Percentiles rank a stretch among this genome's conserved stretches.
Conservation (phyloP, 2,329 filamentous ascomycete genomes). For the Albifimbria verrucaria region DNA sequence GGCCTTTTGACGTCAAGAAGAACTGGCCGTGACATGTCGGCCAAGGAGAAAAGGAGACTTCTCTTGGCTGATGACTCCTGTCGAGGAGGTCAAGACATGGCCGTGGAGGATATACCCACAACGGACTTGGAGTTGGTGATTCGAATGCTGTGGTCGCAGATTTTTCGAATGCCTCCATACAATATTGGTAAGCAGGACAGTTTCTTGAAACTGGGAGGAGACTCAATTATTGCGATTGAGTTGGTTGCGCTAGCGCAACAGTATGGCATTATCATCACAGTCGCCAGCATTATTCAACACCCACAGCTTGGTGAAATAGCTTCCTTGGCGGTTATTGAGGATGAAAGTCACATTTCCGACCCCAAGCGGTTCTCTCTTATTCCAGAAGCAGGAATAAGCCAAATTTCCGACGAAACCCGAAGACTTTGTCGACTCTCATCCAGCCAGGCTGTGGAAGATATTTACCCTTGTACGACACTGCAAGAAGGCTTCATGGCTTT, state of each 20-base stretch:
- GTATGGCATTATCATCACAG: slow-evolving; percentile 3
- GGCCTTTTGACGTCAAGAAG: not conserved
- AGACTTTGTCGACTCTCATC: too few relatives aligned
- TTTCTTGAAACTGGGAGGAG: slow-evolving; percentile 23
- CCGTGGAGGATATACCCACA: too few relatives aligned
- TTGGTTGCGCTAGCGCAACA: slow-evolving; percentile 7
- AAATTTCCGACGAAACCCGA: too few relatives aligned
- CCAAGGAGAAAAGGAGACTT: not conserved
- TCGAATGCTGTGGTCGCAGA: slow-evolving; percentile 6
- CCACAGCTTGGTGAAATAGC: too few relatives aligned
- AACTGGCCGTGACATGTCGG: not conserved
- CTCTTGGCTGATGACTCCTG: too few relatives aligned
- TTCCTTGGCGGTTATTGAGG: too few relatives aligned
- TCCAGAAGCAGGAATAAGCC: not conserved
- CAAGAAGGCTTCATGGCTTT: slow-evolving; percentile 3
- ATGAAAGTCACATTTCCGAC: too few relatives aligned
- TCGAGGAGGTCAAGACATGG: too few relatives aligned
- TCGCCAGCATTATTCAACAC: slow-evolving; percentile 13
- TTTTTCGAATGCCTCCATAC: slow-evolving; percentile 1
- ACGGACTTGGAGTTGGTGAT: slow-evolving; percentile 3
- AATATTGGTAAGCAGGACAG: slow-evolving; percentile 25
- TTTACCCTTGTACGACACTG: slow-evolving; percentile 2
- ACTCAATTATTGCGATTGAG: slow-evolving; percentile 21
- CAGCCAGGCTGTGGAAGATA: not conserved
- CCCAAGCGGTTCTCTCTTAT: not conserved